Percentiles rank a stretch among this genome's conserved stretches.
These are phyloP conservation scores for Colletotrichum gigasporum DNA, from an alignment of 2,329 filamentous ascomycete species.

Conservation along the genomic window DNA sequence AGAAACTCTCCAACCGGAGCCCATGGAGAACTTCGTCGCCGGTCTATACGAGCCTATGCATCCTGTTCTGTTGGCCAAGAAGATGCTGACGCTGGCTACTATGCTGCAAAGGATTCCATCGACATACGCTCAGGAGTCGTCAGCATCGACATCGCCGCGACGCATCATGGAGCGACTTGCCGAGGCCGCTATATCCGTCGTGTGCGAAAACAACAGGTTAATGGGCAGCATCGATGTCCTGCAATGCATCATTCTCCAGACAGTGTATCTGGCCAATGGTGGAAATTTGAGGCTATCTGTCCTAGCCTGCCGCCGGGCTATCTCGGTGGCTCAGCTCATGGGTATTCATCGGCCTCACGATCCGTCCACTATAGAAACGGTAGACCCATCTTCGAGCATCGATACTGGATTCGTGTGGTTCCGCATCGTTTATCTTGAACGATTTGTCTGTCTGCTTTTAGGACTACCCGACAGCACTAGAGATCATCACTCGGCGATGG, in stretches of 20 bases:
- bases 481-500: constrained; percentile 34
- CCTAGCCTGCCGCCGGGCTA: constrained; percentile 53
- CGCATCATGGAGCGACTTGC: constrained; percentile 39
- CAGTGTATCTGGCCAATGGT: constrained; percentile 53
- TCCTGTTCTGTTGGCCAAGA: constrained; percentile 51
- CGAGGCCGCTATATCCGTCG: constrained; percentile 41
- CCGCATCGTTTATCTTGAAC: constrained; percentile 47
- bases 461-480: constrained; percentile 45
- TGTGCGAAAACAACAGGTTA: constrained; percentile 58
- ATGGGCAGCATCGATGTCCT: constrained; percentile 55
- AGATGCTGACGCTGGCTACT: constrained; percentile 48
- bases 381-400: constrained; percentile 11
- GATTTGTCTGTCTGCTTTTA: constrained; percentile 48
- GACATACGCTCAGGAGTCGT: constrained; percentile 42
- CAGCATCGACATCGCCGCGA: constrained; percentile 24
- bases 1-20: background rate
- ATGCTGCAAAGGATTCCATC: constrained; percentile 44
- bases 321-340: constrained; percentile 54
- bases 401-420: constrained; percentile 44
- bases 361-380: constrained; percentile 19
- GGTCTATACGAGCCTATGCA: constrained; percentile 39
- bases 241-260: constrained; percentile 58
- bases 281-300: constrained; percentile 57
- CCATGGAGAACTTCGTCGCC: constrained; percentile 23
- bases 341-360: constrained; percentile 40